Evolutionary conservation across 2,329 filamentous ascomycete species (phyloP), one percentile per base, ranked within the genome.

Genomic region (Exophiala xenobiotica): DNA sequence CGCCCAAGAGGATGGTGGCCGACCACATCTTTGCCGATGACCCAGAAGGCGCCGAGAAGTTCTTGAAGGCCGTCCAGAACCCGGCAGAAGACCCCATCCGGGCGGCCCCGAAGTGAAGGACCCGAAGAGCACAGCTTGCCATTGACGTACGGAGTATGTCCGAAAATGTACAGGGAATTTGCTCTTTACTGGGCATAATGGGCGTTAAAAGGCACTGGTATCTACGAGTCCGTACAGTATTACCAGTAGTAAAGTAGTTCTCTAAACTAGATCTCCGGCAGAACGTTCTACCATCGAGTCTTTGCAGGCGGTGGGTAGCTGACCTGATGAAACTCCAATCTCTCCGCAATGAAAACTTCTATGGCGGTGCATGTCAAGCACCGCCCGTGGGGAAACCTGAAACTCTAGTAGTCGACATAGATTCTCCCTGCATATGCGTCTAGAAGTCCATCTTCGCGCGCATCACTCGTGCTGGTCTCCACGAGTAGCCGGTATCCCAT

Each of bases 1-100:
- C 85, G 6, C 86, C 86, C 7, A 76, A 78, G 71, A 75, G 79
- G 52, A 74, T 86, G 70, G 83, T 86, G 3, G 72, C 78, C 31
- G 85, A 88, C 56, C 83, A 86, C 57, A 61, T 88, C 45, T 88
- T 88, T 64, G 71, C 77, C 18, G 75, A 80, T 14, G 81, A 87
- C 61, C 71, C 75, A 27, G 76, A 83, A 68, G 78, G 75, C 7
- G 83, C 79, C 0, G 74, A 81, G 61, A 78, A 78, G 61, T 88
- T 89, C 63, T 76, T 80, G 70, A 71, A 80, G 14, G 74, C 78
- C 49, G 77, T 88, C 47, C 75, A 83, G 70, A 76, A 78, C 57
- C 82, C 82, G 0, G 73, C 81, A 63, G 86, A 55, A 23, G 55
- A 58, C 23, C 55, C 55, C 14, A 58, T 58, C 41, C 41, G 49